Percentiles rank a stretch among this genome's conserved stretches.
Evolutionary conservation across 139 green algal genomes (phyloP).

Genomic region (Coelastrella sp.): DNA sequence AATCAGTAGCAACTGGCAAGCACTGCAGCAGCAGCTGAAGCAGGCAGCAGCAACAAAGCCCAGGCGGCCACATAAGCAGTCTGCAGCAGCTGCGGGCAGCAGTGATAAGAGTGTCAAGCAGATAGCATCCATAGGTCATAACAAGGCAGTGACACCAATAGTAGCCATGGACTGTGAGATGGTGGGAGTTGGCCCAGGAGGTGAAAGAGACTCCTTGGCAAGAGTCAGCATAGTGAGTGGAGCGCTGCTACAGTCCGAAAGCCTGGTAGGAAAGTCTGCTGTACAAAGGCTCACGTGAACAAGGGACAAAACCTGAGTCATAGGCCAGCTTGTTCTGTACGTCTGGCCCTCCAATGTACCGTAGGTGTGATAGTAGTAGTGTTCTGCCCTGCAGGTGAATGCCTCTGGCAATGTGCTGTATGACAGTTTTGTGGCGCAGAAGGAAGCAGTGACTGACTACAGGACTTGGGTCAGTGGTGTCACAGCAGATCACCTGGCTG

Average conservation of each 20-base stretch:
- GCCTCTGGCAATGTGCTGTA: constrained; percentile 80
- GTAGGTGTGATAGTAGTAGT: background rate
- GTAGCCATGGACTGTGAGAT: constrained; percentile 98
- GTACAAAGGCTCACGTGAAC: too few relatives aligned
- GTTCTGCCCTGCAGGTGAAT: constrained; percentile 73
- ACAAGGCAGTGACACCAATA: constrained; percentile 54
- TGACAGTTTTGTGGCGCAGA: constrained; percentile 78
- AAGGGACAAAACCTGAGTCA: too few relatives aligned
- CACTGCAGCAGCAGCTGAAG: constrained; percentile 43
- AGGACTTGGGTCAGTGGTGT: constrained; percentile 72
- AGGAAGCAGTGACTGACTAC: constrained; percentile 88
- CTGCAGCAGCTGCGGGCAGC: background rate
- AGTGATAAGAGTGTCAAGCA: background rate
- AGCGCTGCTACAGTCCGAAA: too few relatives aligned
- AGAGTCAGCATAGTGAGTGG: constrained; percentile 72
- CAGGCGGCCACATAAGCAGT: background rate
- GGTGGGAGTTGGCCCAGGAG: constrained; percentile 88
- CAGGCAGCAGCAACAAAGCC: background rate
- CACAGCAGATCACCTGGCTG: constrained; percentile 57
- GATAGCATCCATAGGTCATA: constrained; percentile 20
- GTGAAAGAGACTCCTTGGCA: constrained; percentile 73
- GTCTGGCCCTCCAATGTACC: too few relatives aligned
- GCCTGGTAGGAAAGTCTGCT: too few relatives aligned
- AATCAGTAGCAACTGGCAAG: constrained; percentile 52
- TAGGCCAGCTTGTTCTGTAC: too few relatives aligned